Base-by-base conservation (phyloP, 805 yeast genomes). In the Kuraishia molischiana region DNA sequence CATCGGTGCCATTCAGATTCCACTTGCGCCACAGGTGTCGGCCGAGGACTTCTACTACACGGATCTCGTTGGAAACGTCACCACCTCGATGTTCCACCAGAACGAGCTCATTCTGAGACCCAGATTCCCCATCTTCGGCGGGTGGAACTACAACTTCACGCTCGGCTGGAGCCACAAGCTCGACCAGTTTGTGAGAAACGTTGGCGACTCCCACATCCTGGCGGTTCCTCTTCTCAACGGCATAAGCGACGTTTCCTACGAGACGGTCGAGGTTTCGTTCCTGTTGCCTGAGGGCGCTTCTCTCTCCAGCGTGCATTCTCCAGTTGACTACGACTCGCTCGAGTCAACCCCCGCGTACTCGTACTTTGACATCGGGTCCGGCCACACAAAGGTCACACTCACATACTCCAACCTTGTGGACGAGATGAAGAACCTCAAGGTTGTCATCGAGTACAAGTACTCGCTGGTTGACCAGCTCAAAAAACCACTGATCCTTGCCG, bases 81-180 rank as follows among this genome's bases (percentile, higher is more conserved):
- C 95, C 5, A 84, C 97, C 3, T 80, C 82, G 36, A 64, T 65
- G 43, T 43, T 62, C 19, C 52, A 61, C 3, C 59, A 59, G 31
- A 58, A 69, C 32, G 59, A 62, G 42, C 61, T 85, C 35, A 63
- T 79, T 26, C 57, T 92, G 45, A 74, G 72, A 51, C 97, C 97
- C 40, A 73, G 98, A 57, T 92, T 67, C 66, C 98, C 98, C n/a
- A 56, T 92, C 5, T 84, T 85, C 59, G 98, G 98, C 35, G 94
- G 89, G 32, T 92, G 98, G 98, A 72, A 79, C 51, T 90, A 86
- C 61, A 86, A 90, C 61, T 92, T 85, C 67, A 92, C 97, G 18
- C 59, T 90, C 48, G 97, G 97, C n/a, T 92, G 95, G 95, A 74
- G 79, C 36, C 72, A 76, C 45, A 62, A 67, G 17, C 59, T 89